Evolutionary conservation across 306 rosid genomes (phyloP), one percentile per base, ranked within the genome.

Genomic region (Fagus sylvatica): DNA sequence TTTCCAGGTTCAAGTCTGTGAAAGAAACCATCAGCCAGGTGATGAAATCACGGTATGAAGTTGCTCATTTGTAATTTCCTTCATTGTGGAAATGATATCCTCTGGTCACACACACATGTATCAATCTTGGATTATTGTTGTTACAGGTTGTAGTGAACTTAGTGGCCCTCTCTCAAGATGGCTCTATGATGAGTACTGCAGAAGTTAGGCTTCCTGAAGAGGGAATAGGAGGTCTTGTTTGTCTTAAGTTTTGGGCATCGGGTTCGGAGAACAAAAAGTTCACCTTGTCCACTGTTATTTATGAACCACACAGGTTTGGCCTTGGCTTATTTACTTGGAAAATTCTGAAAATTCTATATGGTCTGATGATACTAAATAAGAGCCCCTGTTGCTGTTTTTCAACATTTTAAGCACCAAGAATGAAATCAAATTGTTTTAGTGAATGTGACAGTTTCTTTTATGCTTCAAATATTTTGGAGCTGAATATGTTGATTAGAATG

Each of bases 21-120:
- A 96, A 87, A 93, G 99, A 88, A 96, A 90, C 65, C 93, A 96
- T 83, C 98, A 96, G 82, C 96, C 99, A 78, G 93, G 88, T 51
- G 99, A 96, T 82, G 98, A 93, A 71, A 74, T 96, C 84, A 90
- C 89, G 78, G 99, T 96, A 93, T 57, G 59, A 79, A 79, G 69
- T 80, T 33, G 49, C 57, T 70, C 62, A 19, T 81, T 62, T 77
- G 22, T 64, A 49, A 59, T 69, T 77, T 66, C 17, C 30, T 77
- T 36, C 61, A 5, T 12, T 68, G 76, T 72, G 42, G 37, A 70
- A 41, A 51, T 74, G 65, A 77, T 72, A 59, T 9, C 6, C 57
- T 36, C 32, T 53, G 54, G 30, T 41, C 16, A 6, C 7, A 51
- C 39, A 17, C 37, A 16, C 39, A 8, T 49, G 7, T 73, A 53